phyloP scores from a whole-genome alignment of 2,329 filamentous ascomycete species.

The Daldinia eschscholtzii region DNA sequence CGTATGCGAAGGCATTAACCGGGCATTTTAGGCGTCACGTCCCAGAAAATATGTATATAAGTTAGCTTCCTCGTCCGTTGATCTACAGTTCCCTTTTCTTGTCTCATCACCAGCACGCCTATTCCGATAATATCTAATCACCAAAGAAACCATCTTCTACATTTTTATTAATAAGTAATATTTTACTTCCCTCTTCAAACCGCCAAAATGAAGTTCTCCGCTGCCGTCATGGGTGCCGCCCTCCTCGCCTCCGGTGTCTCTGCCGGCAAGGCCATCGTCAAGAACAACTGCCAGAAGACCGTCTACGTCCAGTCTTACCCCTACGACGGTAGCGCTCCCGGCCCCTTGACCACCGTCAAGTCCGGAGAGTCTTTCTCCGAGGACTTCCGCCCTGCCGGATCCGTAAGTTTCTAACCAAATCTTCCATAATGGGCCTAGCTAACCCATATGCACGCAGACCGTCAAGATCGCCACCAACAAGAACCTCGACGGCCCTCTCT shows the following conservation, averaged over 20 bases:
- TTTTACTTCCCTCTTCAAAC: constrained; percentile 3
- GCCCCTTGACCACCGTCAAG: constrained; percentile 52
- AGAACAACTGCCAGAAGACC: constrained; percentile 52
- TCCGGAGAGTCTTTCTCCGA: constrained; percentile 51
- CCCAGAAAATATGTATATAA: constrained; percentile 23
- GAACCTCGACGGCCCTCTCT: constrained; percentile 55
- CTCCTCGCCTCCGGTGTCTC: constrained; percentile 51
- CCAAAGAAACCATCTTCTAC: neutral
- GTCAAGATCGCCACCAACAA: constrained; percentile 58
- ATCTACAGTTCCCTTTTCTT: constrained; percentile 13
- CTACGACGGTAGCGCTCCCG: constrained; percentile 51
- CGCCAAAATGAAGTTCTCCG: constrained; percentile 51
- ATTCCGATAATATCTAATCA: constrained; percentile 10
- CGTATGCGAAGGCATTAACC: constrained; percentile 14
- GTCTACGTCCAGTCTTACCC: constrained; percentile 57
- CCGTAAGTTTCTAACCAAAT: constrained; percentile 50
- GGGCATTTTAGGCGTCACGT: constrained; percentile 12
- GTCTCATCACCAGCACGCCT: constrained; percentile 17
- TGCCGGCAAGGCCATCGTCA: constrained; percentile 55
- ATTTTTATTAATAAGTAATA: constrained; percentile 9
- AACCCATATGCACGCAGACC: constrained; percentile 50
- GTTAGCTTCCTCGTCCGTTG: neutral
- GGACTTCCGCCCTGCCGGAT: constrained; percentile 53
- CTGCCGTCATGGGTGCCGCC: constrained; percentile 49
- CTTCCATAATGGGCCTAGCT: constrained; percentile 19